Evolutionary conservation across 495 filamentous ascomycete genomes (phyloP).

Genomic region (Neurospora pannonica): DNA sequence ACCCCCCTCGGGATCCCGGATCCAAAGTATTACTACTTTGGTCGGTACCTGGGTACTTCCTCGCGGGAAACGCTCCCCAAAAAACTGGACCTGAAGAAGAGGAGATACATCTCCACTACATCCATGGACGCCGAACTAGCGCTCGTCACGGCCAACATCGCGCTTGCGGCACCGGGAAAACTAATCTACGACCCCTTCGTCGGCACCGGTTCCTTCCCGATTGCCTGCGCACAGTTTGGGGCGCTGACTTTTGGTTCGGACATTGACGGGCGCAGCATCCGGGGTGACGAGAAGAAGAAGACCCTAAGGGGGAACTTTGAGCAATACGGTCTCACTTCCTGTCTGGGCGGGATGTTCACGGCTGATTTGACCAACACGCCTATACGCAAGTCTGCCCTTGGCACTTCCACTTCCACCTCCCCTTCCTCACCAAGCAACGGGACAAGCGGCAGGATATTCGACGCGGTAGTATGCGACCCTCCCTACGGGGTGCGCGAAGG

Average conservation of each 20-base stretch:
- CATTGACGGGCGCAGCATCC: constrained; percentile 81
- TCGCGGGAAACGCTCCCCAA: constrained; percentile 50
- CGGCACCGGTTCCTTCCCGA: constrained; percentile 82
- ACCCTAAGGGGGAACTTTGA: constrained; percentile 66
- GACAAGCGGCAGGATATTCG: constrained; percentile 48
- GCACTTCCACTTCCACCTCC: neutral
- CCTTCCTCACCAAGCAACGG: constrained; percentile 15
- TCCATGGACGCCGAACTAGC: constrained; percentile 94
- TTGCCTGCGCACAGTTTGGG: constrained; percentile 84
- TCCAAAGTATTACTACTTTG: constrained; percentile 59
- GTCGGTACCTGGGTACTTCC: constrained; percentile 55
- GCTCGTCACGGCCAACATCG: constrained; percentile 86
- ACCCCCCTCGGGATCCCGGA: constrained; percentile 29
- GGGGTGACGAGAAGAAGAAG: constrained; percentile 48
- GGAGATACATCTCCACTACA: constrained; percentile 86
- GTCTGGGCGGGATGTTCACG: constrained; percentile 67
- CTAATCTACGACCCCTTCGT: constrained; percentile 90
- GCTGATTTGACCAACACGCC: constrained; percentile 88
- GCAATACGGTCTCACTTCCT: constrained; percentile 62
- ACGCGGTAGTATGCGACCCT: constrained; percentile 93
- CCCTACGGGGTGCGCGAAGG: constrained; percentile 97
- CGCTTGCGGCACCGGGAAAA: constrained; percentile 70
- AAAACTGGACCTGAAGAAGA: constrained; percentile 84
- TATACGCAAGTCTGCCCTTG: constrained; percentile 36
- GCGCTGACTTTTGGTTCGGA: constrained; percentile 73